Base-by-base conservation (phyloP, 1,139 yeast species). In the Komagataea norvegica region DNA sequence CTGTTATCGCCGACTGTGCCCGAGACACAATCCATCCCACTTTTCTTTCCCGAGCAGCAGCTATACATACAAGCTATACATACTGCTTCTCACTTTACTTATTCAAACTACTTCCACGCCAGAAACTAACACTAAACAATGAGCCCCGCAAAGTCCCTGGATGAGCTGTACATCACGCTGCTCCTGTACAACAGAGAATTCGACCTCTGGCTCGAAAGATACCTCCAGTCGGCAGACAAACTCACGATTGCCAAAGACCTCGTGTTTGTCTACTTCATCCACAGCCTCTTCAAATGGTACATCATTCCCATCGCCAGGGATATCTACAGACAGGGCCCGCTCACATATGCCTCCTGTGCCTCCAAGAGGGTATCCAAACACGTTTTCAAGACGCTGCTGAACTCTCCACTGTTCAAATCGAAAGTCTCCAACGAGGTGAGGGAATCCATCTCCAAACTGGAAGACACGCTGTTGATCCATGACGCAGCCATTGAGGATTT, bases 381-480 rank as follows among this genome's bases (percentile, higher is more conserved):
- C n/a, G n/a, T n/a, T n/a, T 70, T 73, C 44, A 41, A 43, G 13
- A 25, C 60, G 15, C 31, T 79, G 3, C 57, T 79, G 40, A 51
- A 60, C 3, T 56, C 79, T 4, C 89, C 93, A 2, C 69, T 76
- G 0, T 47, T 83, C 25, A 72, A 65, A 43, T 52, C 60, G 3
- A 76, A 76, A 52, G 78, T 86, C 5, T 79, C 81, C 31, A 52
- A 59, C 15, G 91, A 88, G 55, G 69, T 89, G 11, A 47, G 45
- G 10, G 63, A 65, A 30, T 74, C 77, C 0, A 57, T 74, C 8
- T 54, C 44, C 0, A 64, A 67, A 32, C 64, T 89, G 33, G 85
- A 86, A 45, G 49, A 60, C 0, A 69, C 69, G 21, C 51, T 86
- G 41, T 71, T 86, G 39, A 65, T 67, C 38, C 75, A 75, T 46